Evolutionary conservation across 352 stramenopile species (phyloP).

Genomic region (Phytophthora litchii): DNA sequence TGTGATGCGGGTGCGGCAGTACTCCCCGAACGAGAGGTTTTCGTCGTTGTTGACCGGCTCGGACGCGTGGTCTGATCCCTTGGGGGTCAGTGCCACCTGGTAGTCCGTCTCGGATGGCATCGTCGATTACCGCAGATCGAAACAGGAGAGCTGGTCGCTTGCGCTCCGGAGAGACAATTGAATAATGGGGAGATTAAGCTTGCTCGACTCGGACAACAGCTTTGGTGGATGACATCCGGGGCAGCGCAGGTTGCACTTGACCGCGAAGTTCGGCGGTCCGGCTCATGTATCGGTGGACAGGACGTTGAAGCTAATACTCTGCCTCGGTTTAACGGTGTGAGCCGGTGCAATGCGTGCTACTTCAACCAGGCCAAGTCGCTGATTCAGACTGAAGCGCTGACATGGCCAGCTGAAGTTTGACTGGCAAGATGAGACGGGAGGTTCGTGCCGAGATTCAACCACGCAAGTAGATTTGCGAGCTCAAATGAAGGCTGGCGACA

Average conservation of each 20-base stretch:
- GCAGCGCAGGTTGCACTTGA: conserved; percentile 7
- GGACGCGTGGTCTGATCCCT: conserved; percentile 21
- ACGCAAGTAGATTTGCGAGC: background rate
- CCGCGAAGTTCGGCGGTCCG: conserved; percentile 9
- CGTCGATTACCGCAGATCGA: conserved; percentile 9
- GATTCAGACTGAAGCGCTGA: too few relatives aligned
- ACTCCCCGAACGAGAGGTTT: conserved; percentile 39
- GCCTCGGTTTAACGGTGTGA: conserved; percentile 8
- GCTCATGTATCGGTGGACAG: conserved; percentile 17
- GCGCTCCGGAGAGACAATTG: conserved; percentile 15
- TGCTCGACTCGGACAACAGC: background rate
- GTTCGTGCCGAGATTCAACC: conserved; percentile 16
- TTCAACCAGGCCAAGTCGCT: background rate
- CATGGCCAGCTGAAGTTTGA: conserved; percentile 7
- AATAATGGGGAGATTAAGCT: conserved; percentile 10
- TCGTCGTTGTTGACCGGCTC: conserved; percentile 34
- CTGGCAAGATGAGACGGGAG: conserved; percentile 16
- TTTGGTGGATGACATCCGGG: background rate
- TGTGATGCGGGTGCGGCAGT: conserved; percentile 42
- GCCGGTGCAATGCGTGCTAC: background rate
- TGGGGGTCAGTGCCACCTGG: conserved; percentile 37
- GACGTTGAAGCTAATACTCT: conserved; percentile 7
- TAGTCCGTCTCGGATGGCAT: conserved; percentile 35
- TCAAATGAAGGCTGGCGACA: conserved; percentile 6
- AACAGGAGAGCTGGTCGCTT: conserved; percentile 12